Base-by-base conservation (phyloP, 2,329 filamentous ascomycete species). In the Plectosphaerella cucumerina region DNA sequence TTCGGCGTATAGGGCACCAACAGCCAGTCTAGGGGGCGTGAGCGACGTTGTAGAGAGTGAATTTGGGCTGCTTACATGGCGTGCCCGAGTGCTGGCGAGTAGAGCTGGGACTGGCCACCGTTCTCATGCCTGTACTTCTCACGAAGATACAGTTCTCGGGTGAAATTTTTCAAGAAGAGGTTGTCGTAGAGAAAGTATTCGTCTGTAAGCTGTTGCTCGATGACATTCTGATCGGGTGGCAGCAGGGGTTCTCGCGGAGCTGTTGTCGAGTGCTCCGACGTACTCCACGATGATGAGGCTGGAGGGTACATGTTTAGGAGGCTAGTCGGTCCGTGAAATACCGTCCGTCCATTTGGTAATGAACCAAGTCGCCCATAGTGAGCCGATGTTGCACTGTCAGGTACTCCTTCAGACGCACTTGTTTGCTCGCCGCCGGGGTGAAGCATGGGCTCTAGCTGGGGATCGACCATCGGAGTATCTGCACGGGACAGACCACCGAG, bases 31-130 rank as follows among this genome's bases (percentile, higher is more conserved):
- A n/a, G 35, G 8, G 14, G n/a, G 3, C 14, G 17, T n/a, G 8
- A n/a, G 35, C 35, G 8, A n/a, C 14, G 12, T 37, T 37, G 22
- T 9, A 9, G 14, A 11, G 15, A 3, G n/a, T 3, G 4, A 14
- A 14, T 21, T 22, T 6, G 17, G 21, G 42, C 3, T 10, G 18
- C 47, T 49, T 20, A 49, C 47, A 49, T 34, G 37, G 47, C 47
- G 22, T 49, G 31, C 17, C 47, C 47, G n/a, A 49, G 26, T 23
- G 47, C 22, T 15, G 41, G 47, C 6, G 47, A 49, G 17, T 49
- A 49, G 39, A 49, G 41, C 10, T 15, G 31, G 18, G 17, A 10
- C 9, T 44, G 3, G 15, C 42, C 34, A 18, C 47, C 47, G 20
- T 35, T n/a, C 18, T 49, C 47, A 22, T 43, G 42, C 17, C 21